These are phyloP conservation scores for Candida dajiaensis DNA, from an alignment of 805 yeast genomes.

Conservation along the genomic window DNA sequence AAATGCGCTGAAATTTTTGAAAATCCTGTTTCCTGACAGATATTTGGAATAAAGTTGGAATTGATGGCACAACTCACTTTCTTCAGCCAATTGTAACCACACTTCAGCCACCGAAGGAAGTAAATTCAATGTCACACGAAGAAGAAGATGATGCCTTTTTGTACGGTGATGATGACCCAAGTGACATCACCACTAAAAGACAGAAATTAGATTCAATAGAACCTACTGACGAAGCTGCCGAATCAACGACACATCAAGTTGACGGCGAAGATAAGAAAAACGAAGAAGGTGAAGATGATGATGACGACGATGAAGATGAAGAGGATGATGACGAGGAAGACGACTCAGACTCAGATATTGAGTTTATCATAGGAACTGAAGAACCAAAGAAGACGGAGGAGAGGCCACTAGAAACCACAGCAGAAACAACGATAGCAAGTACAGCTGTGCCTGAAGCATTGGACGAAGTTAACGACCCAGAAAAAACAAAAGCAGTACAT, in stretches of 20 bases:
- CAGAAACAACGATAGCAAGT: slow-evolving; percentile 13
- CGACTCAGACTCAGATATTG: slow-evolving; percentile 63
- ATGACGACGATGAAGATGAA: slow-evolving; percentile 34
- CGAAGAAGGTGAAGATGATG: slow-evolving; percentile 22
- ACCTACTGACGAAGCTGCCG: slow-evolving; percentile 32
- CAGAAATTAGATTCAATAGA: slow-evolving; percentile 20
- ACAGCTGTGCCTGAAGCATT: slow-evolving; percentile 27
- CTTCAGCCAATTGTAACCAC: neutral
- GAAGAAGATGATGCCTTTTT: slow-evolving; percentile 66
- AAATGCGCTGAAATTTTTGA: too few relatives aligned
- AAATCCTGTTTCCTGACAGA: too few relatives aligned
- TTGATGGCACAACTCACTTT: neutral
- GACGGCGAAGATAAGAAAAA: neutral
- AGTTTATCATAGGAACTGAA: slow-evolving; percentile 65
- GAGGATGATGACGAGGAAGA: slow-evolving; percentile 41
- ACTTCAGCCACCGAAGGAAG: neutral
- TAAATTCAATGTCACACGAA: slow-evolving; percentile 21
- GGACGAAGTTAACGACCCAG: slow-evolving; percentile 29
- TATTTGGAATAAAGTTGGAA: neutral
- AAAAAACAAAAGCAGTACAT: slow-evolving; percentile 13
- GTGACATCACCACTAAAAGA: slow-evolving; percentile 3
- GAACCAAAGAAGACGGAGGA: slow-evolving; percentile 18
- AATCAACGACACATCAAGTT: slow-evolving; percentile 19
- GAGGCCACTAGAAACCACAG: neutral
- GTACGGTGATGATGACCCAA: slow-evolving; percentile 19